Conservation (phyloP, 768 basidiomycete genomes). For the Lentinula edodes region DNA sequence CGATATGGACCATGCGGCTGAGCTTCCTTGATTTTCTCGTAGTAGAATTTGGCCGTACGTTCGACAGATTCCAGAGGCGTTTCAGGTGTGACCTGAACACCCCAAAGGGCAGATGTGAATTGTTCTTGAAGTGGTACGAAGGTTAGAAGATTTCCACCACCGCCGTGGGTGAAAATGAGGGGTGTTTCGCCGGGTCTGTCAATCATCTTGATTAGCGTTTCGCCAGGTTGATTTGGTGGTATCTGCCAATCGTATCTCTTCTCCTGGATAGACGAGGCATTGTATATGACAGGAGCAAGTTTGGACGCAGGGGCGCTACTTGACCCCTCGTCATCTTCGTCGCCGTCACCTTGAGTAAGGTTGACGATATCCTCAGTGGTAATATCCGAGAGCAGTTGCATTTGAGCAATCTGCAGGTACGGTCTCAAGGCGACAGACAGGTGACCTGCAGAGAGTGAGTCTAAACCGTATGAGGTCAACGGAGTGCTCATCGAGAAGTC, state of each 20-base stretch:
- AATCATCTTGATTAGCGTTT: not conserved
- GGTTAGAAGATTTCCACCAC: slow-evolving; percentile 1
- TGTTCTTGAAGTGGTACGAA: slow-evolving; percentile 7
- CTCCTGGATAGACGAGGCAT: not conserved
- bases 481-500: slow-evolving; percentile 22
- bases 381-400: slow-evolving; percentile 23
- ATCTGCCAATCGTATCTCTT: not conserved
- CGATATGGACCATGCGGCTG: slow-evolving; percentile 1
- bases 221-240: not conserved
- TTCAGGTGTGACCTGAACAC: slow-evolving; percentile 11
- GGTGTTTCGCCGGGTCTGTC: not conserved
- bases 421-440: slow-evolving; percentile 20
- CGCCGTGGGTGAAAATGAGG: not conserved
- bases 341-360: not conserved
- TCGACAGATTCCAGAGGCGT: slow-evolving; percentile 7
- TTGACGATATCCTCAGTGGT: slow-evolving; percentile 15
- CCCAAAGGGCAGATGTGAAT: slow-evolving; percentile 12
- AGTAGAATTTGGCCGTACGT: slow-evolving; percentile 9
- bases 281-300: not conserved
- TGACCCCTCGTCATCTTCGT: not conserved
- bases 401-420: slow-evolving; percentile 16
- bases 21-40: slow-evolving; percentile 9
- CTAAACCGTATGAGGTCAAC: slow-evolving; percentile 24
- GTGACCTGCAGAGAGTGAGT: slow-evolving; percentile 25
- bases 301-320: not conserved